phyloP scores from a whole-genome alignment of 495 filamentous ascomycete genomes.

The Cercophora newfieldiana region DNA sequence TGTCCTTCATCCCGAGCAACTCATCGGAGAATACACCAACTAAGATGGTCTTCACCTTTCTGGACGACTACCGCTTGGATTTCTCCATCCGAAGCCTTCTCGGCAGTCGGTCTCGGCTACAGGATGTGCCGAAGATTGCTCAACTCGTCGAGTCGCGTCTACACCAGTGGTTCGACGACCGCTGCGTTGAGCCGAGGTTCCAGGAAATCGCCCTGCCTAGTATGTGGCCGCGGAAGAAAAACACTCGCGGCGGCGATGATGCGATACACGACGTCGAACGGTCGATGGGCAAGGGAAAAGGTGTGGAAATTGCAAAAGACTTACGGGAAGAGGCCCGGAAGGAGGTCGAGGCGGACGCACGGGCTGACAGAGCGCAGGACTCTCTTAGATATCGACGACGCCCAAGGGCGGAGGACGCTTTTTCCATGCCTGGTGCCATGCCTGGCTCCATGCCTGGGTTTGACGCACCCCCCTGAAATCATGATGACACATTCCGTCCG shows the following conservation, averaged over 20 bases:
- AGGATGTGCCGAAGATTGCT: constrained; percentile 97
- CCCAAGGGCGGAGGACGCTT: constrained; percentile 36
- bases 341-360: constrained; percentile 44
- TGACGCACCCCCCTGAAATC: constrained; percentile 25
- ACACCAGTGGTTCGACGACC: constrained; percentile 96
- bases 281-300: constrained; percentile 47
- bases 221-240: constrained; percentile 88
- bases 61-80: constrained; percentile 93
- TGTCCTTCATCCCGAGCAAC: constrained; percentile 80
- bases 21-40: constrained; percentile 60
- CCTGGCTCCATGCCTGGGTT: constrained; percentile 36
- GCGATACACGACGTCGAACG: constrained; percentile 41
- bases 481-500: neutral
- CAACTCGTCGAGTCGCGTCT: constrained; percentile 88
- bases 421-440: constrained; percentile 35
- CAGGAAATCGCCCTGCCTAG: constrained; percentile 93
- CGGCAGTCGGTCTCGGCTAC: constrained; percentile 83
- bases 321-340: constrained; percentile 48
- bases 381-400: constrained; percentile 40
- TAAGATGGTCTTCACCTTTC: constrained; percentile 89
- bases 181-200: constrained; percentile 91
- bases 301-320: constrained; percentile 50
- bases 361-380: constrained; percentile 37
- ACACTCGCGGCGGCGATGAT: constrained; percentile 66
- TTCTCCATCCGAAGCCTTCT: constrained; percentile 87